Percentiles rank a stretch among this genome's conserved stretches.
Conservation (phyloP, 2,329 filamentous ascomycete genomes). For the Colletotrichum cereale region DNA sequence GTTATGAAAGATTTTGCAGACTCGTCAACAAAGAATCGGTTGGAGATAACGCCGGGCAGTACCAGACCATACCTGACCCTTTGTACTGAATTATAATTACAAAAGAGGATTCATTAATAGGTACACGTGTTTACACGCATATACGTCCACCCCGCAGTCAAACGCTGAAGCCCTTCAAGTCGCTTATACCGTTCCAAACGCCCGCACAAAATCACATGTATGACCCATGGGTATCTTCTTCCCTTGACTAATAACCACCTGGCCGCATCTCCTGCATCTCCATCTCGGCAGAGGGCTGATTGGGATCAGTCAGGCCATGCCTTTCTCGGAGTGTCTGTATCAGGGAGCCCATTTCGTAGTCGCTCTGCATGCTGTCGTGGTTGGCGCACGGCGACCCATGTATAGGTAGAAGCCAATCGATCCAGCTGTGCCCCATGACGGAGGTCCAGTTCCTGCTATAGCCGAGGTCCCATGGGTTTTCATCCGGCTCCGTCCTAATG, state of each 20-base stretch:
- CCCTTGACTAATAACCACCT: slow-evolving; percentile 8
- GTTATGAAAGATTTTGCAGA: background rate
- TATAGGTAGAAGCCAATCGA: slow-evolving; percentile 87
- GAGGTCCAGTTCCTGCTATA: slow-evolving; percentile 77
- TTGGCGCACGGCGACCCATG: slow-evolving; percentile 79
- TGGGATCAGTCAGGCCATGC: slow-evolving; percentile 49
- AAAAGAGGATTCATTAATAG: background rate
- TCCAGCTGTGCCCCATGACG: slow-evolving; percentile 78
- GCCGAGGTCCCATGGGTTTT: slow-evolving; percentile 90
- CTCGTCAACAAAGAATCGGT: background rate
- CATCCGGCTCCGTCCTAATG: slow-evolving; percentile 76
- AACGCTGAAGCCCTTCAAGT: background rate
- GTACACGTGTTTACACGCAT: background rate
- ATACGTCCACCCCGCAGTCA: background rate
- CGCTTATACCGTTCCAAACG: background rate
- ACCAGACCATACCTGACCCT: background rate
- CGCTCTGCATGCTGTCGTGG: slow-evolving; percentile 74
- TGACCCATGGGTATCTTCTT: slow-evolving; percentile 15
- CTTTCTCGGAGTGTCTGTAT: slow-evolving; percentile 67
- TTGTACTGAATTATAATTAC: slow-evolving; percentile 23
- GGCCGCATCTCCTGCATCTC: slow-evolving; percentile 47
- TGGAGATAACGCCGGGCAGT: background rate
- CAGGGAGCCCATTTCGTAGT: slow-evolving; percentile 75
- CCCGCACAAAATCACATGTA: background rate
- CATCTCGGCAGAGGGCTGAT: slow-evolving; percentile 44